Conservation (phyloP, 345 rosid species). For the Gossypium australe region DNA sequence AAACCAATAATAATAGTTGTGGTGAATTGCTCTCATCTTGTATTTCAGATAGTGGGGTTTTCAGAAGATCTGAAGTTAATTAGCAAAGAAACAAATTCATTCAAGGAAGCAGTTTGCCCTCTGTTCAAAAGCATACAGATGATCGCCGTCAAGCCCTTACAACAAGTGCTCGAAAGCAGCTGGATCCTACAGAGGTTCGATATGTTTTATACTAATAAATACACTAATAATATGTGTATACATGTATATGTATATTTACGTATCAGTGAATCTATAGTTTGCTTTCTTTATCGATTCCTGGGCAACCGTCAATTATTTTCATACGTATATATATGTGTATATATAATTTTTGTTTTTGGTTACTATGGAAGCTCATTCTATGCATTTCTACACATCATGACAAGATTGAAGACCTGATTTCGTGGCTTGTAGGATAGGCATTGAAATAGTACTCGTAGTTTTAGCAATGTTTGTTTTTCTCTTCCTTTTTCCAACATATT, state of each 20-base stretch:
- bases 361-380: neutral
- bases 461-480: neutral
- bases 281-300: neutral
- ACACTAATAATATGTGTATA: neutral
- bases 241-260: neutral
- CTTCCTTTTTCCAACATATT: neutral
- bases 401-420: neutral
- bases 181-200: conserved; percentile 37
- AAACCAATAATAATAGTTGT: neutral
- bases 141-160: conserved; percentile 85
- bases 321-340: neutral
- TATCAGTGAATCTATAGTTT: neutral
- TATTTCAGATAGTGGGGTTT: conserved; percentile 37
- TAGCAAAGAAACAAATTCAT: conserved; percentile 21
- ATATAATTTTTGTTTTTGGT: neutral
- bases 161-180: conserved; percentile 84
- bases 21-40: neutral
- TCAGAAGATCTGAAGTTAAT: conserved; percentile 25
- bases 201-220: neutral
- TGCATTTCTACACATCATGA: neutral
- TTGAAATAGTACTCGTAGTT: neutral
- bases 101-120: conserved; percentile 29
- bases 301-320: neutral
- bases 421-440: neutral
- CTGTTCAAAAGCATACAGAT: conserved; percentile 35